These are phyloP conservation scores for Digitaria exilis DNA, from an alignment of 202 grass and related monocot species.

Conservation along the genomic window DNA sequence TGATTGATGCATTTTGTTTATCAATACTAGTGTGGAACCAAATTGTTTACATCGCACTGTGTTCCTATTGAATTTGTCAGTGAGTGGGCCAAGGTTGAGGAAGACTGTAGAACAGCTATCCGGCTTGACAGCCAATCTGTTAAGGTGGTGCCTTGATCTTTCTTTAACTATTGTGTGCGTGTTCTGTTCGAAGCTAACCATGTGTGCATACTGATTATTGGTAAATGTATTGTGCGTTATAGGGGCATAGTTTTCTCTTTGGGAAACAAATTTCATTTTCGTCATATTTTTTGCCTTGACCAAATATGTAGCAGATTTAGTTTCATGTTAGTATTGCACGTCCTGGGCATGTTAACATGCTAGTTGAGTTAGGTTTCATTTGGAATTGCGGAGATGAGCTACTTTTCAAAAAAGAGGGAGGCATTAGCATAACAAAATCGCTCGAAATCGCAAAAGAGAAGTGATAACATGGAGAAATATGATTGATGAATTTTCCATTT, in stretches of 20 bases:
- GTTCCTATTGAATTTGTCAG: constrained; percentile 48
- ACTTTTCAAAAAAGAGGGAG: background rate
- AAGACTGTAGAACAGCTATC: constrained; percentile 83
- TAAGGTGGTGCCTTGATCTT: constrained; percentile 55
- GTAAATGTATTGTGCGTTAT: background rate
- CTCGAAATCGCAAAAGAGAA: background rate
- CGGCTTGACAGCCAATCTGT: constrained; percentile 78
- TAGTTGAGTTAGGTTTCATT: constrained; percentile 28
- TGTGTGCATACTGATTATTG: background rate
- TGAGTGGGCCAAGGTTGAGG: constrained; percentile 83
- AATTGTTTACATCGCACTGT: constrained; percentile 25
- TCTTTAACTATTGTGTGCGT: background rate
- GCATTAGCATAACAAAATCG: background rate
- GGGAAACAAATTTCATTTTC: background rate
- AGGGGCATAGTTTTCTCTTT: constrained; percentile 19
- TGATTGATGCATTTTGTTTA: constrained; percentile 29
- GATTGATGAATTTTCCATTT: background rate
- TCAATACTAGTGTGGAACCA: constrained; percentile 23
- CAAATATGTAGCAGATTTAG: background rate
- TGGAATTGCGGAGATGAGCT: background rate
- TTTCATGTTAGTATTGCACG: constrained; percentile 6
- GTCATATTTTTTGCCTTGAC: background rate
- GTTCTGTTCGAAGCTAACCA: constrained; percentile 3
- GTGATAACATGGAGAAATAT: background rate
- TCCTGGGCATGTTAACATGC: background rate